phyloP scores from a whole-genome alignment of 106 monocot species.

The Allium fistulosum region DNA sequence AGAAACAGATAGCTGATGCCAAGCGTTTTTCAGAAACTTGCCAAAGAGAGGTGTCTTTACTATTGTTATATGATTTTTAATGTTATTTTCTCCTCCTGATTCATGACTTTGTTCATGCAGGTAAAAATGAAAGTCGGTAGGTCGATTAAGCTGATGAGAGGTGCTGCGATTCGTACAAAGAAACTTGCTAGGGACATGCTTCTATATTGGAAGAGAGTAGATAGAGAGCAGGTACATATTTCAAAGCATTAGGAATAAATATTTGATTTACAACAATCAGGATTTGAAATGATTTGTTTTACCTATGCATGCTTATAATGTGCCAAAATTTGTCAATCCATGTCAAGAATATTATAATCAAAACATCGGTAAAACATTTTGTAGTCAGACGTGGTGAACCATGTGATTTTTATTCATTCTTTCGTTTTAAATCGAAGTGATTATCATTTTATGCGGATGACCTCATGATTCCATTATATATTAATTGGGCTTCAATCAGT shows the following conservation, averaged over 20 bases:
- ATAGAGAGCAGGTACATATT: conserved; percentile 80
- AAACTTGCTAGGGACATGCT: conserved; percentile 82
- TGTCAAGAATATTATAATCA: too few relatives aligned
- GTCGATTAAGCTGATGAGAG: conserved; percentile 80
- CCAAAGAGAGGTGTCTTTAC: conserved; percentile 73
- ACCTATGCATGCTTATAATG: too few relatives aligned
- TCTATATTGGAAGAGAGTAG: conserved; percentile 86
- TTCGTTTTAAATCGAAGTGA: too few relatives aligned
- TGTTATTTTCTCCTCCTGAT: not conserved
- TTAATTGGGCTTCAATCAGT: too few relatives aligned
- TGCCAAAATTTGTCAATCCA: too few relatives aligned
- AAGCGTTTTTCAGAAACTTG: conserved; percentile 80
- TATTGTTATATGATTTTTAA: not conserved
- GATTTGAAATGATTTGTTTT: too few relatives aligned
- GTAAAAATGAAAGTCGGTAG: conserved; percentile 87
- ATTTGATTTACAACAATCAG: too few relatives aligned
- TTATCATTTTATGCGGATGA: too few relatives aligned
- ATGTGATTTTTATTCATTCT: too few relatives aligned
- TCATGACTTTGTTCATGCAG: conserved; percentile 27
- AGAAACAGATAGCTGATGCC: conserved; percentile 66
- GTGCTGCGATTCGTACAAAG: conserved; percentile 69
- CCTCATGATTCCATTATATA: too few relatives aligned
- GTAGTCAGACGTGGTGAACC: too few relatives aligned
- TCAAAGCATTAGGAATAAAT: not conserved
- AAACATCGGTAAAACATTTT: too few relatives aligned